phyloP scores from a whole-genome alignment of 2,329 filamentous ascomycete species.

The Aquanectria penicillioides region DNA sequence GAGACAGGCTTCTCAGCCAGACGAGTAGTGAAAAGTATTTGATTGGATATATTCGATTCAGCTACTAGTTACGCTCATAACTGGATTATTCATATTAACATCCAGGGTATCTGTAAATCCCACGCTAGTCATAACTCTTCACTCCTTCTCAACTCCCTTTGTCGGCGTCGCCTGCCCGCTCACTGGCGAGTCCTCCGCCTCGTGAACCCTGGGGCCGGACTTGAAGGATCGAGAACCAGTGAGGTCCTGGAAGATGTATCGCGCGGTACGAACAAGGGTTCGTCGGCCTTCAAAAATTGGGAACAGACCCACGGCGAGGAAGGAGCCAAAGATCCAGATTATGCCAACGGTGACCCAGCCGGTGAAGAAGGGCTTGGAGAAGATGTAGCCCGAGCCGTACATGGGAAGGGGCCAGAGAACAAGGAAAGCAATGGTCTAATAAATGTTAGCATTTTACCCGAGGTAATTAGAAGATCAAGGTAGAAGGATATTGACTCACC shows the following conservation, averaged over 20 bases:
- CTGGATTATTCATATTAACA: no score
- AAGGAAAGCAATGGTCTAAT: slow-evolving; percentile 72
- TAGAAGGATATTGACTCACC: background rate
- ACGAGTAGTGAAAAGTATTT: no score
- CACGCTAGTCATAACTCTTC: background rate
- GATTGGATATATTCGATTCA: no score
- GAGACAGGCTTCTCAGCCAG: no score
- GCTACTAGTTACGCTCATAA: no score
- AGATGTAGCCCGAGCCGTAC: slow-evolving; percentile 82
- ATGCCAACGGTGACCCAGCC: slow-evolving; percentile 79
- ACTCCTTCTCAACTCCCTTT: slow-evolving; percentile 10
- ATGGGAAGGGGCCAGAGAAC: slow-evolving; percentile 93
- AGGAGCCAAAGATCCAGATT: slow-evolving; percentile 76
- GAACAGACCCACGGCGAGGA: slow-evolving; percentile 80
- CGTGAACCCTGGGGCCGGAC: background rate
- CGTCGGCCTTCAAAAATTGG: slow-evolving; percentile 82
- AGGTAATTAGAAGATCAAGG: fast-evolving
- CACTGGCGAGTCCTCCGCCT: background rate
- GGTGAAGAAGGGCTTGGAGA: slow-evolving; percentile 70
- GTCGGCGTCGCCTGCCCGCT: slow-evolving; percentile 11
- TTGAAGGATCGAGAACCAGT: slow-evolving; percentile 17
- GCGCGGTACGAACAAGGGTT: slow-evolving; percentile 46
- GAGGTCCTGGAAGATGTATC: slow-evolving; percentile 17
- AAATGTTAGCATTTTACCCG: background rate
- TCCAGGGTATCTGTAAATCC: no score